Conservation (phyloP, 1,284 basidiomycete species). For the Austroboletus rostrupii region DNA sequence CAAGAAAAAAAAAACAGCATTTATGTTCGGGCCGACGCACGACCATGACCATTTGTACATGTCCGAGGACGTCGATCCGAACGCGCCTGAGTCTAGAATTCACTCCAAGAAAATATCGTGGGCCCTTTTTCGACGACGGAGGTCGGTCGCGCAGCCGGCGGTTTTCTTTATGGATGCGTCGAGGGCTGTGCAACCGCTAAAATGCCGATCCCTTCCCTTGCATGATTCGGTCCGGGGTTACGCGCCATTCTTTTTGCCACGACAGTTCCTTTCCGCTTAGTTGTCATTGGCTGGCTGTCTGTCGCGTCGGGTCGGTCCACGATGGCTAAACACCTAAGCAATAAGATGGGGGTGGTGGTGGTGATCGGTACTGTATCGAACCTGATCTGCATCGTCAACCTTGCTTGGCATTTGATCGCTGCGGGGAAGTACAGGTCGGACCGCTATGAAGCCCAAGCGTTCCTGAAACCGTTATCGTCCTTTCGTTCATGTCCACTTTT, state of each 20-base stretch:
- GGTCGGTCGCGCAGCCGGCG: not conserved
- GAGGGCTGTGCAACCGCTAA: no score
- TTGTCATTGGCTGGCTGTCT: no score
- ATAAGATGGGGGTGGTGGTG: not conserved
- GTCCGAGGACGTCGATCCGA: conserved; percentile 5
- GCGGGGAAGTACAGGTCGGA: not conserved
- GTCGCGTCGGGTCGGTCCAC: not conserved
- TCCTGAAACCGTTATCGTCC: not conserved
- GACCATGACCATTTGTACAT: no score
- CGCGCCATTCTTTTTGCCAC: no score
- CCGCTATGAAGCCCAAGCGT: not conserved
- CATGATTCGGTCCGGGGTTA: no score
- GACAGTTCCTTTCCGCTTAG: no score
- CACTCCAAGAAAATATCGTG: not conserved
- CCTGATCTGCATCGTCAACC: not conserved
- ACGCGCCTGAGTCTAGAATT: conserved; percentile 9
- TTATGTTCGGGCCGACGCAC: not conserved
- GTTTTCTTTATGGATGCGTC: no score
- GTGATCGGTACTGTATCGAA: not conserved
- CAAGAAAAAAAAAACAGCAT: not conserved
- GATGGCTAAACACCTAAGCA: not conserved
- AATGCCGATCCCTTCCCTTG: no score
- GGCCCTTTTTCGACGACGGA: not conserved
- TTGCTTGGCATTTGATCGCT: not conserved
- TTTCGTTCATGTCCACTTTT: no score